phyloP scores from a whole-genome alignment of 2,329 filamentous ascomycete genomes.

The Cadophora malorum region DNA sequence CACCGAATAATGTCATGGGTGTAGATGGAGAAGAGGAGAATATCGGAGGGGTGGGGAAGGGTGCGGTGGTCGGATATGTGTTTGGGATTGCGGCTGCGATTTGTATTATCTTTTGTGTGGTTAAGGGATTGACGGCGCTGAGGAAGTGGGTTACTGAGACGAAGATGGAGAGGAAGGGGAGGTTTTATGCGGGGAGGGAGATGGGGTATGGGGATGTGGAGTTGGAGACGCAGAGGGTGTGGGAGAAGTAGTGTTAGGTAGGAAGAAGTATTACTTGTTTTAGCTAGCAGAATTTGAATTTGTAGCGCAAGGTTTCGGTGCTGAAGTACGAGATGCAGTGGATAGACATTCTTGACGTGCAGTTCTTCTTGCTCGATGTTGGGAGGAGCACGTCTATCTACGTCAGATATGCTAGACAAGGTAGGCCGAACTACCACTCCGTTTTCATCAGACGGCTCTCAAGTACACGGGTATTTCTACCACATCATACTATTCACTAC shows the following conservation, averaged over 20 bases:
- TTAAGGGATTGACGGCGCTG: slow-evolving; percentile 26
- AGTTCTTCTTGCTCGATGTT: too few species aligned
- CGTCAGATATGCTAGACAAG: too few species aligned
- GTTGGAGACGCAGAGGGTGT: slow-evolving; percentile 38
- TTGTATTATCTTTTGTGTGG: slow-evolving; percentile 37
- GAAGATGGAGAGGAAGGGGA: slow-evolving; percentile 50
- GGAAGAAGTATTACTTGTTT: background rate
- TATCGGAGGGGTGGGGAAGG: slow-evolving; percentile 30
- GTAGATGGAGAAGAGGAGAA: slow-evolving; percentile 28
- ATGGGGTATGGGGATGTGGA: slow-evolving; percentile 37
- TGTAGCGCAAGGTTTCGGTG: too few species aligned
- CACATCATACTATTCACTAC: too few species aligned
- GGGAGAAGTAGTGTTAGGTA: slow-evolving; percentile 31
- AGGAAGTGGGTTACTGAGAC: slow-evolving; percentile 49
- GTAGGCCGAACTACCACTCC: too few species aligned
- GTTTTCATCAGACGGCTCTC: too few species aligned
- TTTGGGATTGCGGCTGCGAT: slow-evolving; percentile 42
- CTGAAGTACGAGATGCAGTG: too few species aligned
- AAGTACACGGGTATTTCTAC: too few species aligned
- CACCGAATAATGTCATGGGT: slow-evolving; percentile 14
- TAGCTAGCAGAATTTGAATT: too few species aligned
- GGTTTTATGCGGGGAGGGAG: slow-evolving; percentile 43
- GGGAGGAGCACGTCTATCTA: too few species aligned
- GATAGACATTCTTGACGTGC: too few species aligned
- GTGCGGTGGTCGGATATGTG: slow-evolving; percentile 37